Conservation (phyloP, 345 rosid species). For the Camelina sativa region DNA sequence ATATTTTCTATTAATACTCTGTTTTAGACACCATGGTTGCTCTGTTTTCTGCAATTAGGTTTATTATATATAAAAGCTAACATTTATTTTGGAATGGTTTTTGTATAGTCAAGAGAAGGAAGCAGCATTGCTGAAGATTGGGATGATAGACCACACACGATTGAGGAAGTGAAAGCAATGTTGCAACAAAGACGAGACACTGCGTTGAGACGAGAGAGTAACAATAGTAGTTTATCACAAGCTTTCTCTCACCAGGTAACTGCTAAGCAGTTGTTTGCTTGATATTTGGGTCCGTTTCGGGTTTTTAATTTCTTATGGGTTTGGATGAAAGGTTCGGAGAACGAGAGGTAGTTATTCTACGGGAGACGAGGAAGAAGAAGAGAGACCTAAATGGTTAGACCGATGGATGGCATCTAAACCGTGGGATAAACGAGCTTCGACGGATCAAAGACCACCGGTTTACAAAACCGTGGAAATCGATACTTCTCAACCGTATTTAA, state of each 20-base stretch:
- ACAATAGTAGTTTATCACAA: conserved; percentile 48
- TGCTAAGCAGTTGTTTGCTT: neutral
- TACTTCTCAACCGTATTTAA: conserved; percentile 58
- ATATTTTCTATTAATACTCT: too few species aligned
- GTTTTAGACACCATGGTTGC: neutral
- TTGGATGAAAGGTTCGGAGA: conserved; percentile 48
- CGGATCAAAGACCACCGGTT: conserved; percentile 60
- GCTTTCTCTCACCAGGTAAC: conserved; percentile 69
- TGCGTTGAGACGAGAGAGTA: conserved; percentile 57
- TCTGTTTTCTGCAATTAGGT: conserved; percentile 2
- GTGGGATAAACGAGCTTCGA: conserved; percentile 68
- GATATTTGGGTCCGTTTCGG: neutral
- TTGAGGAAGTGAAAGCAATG: conserved; percentile 83
- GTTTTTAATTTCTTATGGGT: neutral
- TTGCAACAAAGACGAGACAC: conserved; percentile 66
- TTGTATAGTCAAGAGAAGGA: conserved; percentile 72
- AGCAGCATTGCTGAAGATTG: conserved; percentile 78
- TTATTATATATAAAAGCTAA: neutral
- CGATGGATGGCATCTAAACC: conserved; percentile 62
- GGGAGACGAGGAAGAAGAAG: conserved; percentile 66
- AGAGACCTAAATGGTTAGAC: conserved; percentile 66
- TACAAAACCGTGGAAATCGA: conserved; percentile 77
- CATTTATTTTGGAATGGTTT: neutral
- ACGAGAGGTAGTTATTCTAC: conserved; percentile 58
- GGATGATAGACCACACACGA: conserved; percentile 72